phyloP scores from a whole-genome alignment of 805 yeast species.

The Zygosaccharomyces bisporus region DNA sequence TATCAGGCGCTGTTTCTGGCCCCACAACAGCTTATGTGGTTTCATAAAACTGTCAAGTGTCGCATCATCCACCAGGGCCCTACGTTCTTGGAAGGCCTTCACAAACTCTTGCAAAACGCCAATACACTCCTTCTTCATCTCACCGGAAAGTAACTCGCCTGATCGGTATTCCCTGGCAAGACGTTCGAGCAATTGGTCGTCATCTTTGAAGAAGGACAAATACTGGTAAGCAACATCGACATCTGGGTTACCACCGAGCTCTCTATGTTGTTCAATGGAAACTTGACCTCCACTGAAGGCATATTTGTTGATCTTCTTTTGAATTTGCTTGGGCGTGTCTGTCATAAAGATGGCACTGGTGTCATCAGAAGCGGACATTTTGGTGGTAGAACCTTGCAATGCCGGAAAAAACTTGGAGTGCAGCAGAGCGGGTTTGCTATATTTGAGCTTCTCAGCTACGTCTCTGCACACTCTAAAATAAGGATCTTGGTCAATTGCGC shows the following conservation, averaged over 20 bases:
- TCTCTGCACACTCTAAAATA: constrained; percentile 96
- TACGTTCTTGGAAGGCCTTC: constrained; percentile 72
- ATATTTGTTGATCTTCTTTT: constrained; percentile 91
- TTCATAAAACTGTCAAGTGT: constrained; percentile 68
- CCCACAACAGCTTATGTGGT: constrained; percentile 77
- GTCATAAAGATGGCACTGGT: constrained; percentile 92
- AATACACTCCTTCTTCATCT: constrained; percentile 84
- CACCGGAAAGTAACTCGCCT: constrained; percentile 88
- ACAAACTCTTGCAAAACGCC: constrained; percentile 77
- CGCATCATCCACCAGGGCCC: constrained; percentile 61
- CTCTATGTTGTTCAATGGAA: constrained; percentile 85
- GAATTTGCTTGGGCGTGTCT: constrained; percentile 87
- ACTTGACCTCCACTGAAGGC: constrained; percentile 95
- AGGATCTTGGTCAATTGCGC: constrained; percentile 99
- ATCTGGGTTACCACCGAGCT: constrained; percentile 89
- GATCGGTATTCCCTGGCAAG: constrained; percentile 61
- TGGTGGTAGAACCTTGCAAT: constrained; percentile 90
- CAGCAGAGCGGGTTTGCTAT: constrained; percentile 82
- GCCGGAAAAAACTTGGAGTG: constrained; percentile 98
- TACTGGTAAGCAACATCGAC: constrained; percentile 95
- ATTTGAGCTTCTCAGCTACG: constrained; percentile 90
- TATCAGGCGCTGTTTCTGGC: constrained; percentile 68
- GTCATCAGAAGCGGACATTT: constrained; percentile 94
- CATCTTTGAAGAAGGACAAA: constrained; percentile 82
- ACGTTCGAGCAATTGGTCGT: constrained; percentile 69